These are phyloP conservation scores for Calonectria crousiana DNA, from an alignment of 2,329 filamentous ascomycete genomes.

Conservation along the genomic window DNA sequence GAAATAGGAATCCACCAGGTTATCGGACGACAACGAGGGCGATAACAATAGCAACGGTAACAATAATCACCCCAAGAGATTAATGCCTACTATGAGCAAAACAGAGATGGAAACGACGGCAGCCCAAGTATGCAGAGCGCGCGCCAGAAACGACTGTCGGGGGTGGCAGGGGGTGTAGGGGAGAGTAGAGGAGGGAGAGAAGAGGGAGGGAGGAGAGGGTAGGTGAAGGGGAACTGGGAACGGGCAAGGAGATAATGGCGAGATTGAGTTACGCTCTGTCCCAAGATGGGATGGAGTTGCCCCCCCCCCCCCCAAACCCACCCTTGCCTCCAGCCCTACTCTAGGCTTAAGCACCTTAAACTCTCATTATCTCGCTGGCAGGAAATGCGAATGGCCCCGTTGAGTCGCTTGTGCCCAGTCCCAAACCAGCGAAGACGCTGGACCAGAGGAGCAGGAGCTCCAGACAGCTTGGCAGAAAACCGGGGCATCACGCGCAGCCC, in stretches of 20 bases:
- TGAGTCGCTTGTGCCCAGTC: background rate
- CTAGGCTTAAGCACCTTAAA: background rate
- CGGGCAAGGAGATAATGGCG: slow-evolving; percentile 15
- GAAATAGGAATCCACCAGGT: background rate
- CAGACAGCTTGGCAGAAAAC: background rate
- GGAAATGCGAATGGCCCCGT: background rate
- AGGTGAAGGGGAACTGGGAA: background rate
- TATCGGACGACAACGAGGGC: background rate
- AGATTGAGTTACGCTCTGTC: slow-evolving; percentile 22
- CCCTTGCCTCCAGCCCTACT: slow-evolving; percentile 8
- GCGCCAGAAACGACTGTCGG: slow-evolving; percentile 35
- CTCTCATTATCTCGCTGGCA: slow-evolving; percentile 1
- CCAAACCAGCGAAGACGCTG: background rate
- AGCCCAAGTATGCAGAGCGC: slow-evolving; percentile 34
- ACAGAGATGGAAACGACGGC: slow-evolving; percentile 27
- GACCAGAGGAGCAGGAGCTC: background rate
- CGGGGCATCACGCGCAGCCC: background rate
- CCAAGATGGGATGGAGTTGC: slow-evolving; percentile 26
- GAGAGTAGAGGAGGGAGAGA: slow-evolving; percentile 4
- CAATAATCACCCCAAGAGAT: background rate
- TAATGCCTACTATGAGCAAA: slow-evolving; percentile 24
- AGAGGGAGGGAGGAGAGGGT: background rate
- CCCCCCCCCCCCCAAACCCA: background rate
- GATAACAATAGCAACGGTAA: background rate
- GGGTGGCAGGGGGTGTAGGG: slow-evolving; percentile 12